Evolutionary conservation across 371 early-diverging fungal genomes (phyloP).

Genomic region (Mortierella sp.): DNA sequence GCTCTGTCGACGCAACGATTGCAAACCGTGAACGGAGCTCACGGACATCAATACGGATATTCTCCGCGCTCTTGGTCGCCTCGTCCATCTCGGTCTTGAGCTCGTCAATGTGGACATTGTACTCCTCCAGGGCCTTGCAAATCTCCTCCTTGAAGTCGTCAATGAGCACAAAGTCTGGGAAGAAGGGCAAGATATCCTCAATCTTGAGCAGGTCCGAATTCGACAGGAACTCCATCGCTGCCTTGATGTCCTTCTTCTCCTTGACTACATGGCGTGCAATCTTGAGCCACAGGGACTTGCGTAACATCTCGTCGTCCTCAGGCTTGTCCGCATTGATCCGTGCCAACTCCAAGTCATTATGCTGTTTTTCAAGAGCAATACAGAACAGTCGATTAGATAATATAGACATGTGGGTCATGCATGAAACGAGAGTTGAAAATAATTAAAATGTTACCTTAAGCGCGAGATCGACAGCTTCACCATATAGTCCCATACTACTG

Average conservation of each 20-base stretch:
- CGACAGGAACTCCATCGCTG: constrained; percentile 87
- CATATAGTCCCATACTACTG: constrained; percentile 85
- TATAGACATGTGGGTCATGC: neutral
- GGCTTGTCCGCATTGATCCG: constrained; percentile 92
- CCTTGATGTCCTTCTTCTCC: constrained; percentile 84
- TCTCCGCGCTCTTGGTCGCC: constrained; percentile 87
- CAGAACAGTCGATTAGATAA: neutral
- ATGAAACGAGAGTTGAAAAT: neutral
- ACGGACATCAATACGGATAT: constrained; percentile 86
- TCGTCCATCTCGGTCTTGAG: constrained; percentile 93
- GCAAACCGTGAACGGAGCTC: constrained; percentile 85
- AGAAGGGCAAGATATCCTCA: constrained; percentile 95
- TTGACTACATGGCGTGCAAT: constrained; percentile 93
- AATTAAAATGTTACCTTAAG: constrained; percentile 67
- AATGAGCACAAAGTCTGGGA: constrained; percentile 95
- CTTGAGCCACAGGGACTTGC: constrained; percentile 92
- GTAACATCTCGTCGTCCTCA: constrained; percentile 82
- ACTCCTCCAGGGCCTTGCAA: constrained; percentile 87
- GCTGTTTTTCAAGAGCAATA: constrained; percentile 57
- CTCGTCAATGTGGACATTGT: constrained; percentile 84
- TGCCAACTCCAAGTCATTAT: constrained; percentile 90
- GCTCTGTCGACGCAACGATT: constrained; percentile 82
- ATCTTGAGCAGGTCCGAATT: constrained; percentile 89
- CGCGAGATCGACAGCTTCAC: constrained; percentile 91
- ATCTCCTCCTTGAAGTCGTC: constrained; percentile 96